Evolutionary conservation across 345 rosid species (phyloP).

Genomic region (Citrus maxima): DNA sequence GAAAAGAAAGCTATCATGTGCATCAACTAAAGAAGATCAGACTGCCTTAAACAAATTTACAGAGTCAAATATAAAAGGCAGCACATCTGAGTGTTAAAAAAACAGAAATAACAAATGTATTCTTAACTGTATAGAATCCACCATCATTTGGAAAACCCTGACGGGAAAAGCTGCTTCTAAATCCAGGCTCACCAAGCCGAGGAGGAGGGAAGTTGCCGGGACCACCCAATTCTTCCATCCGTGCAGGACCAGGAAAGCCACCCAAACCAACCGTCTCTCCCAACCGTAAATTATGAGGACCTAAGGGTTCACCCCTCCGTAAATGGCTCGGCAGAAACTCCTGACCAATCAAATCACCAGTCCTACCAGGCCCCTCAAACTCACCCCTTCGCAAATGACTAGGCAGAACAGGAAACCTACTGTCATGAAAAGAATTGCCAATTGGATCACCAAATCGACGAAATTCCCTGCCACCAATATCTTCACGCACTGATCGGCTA

Average conservation of each 20-base stretch:
- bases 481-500: conserved; percentile 25
- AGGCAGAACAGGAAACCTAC: conserved; percentile 41
- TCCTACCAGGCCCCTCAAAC: conserved; percentile 51
- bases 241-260: conserved; percentile 34
- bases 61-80: not conserved
- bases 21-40: not conserved
- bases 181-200: conserved; percentile 60
- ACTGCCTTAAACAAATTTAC: not conserved
- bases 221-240: conserved; percentile 41
- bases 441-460: conserved; percentile 34
- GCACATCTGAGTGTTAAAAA: not conserved
- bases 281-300: conserved; percentile 33
- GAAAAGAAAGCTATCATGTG: conserved; percentile 2
- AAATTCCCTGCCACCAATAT: conserved; percentile 39
- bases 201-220: conserved; percentile 36
- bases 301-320: conserved; percentile 51
- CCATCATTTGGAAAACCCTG: conserved; percentile 42
- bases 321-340: conserved; percentile 42
- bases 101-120: not conserved
- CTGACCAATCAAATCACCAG: conserved; percentile 32
- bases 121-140: conserved; percentile 55
- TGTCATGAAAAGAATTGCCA: conserved; percentile 30
- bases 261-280: conserved; percentile 37
- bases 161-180: conserved; percentile 48
- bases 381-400: conserved; percentile 43